Base-by-base conservation (phyloP, 2,329 filamentous ascomycete species). In the Gaeumannomyces tritici region DNA sequence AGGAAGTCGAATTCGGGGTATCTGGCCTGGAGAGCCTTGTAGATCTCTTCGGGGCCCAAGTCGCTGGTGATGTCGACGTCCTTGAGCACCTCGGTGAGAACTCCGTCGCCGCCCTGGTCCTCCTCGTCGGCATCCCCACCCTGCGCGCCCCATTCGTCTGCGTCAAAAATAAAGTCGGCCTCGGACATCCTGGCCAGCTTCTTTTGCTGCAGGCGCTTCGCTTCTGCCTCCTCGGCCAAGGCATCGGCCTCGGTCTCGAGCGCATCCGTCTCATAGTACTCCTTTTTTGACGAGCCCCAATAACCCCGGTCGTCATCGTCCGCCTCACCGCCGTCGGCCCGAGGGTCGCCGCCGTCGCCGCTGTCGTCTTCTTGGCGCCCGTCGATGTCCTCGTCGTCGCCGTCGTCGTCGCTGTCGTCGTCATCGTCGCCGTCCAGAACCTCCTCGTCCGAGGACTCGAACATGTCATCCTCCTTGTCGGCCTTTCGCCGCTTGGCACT, bases 1-100 rank as follows among this genome's bases (percentile, higher is more conserved):
- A 99, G 80, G 63, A 88, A 88, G 65, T 96, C 90, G 67, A 98
- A 95, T 72, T 99, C 95, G 3, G 96, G 95, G 73, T 99, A 97
- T 72, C 91, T 83, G 58, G 86, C 83, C 69, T 88, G 86, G 60
- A 99, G 76, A 21, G 97, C 83, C 70, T 87, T 89, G 66, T 89
- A 77, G 66, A 87, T 84, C 71, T 97, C 93, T 55, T 89, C 87
- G 4, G 84, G 74, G 8, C 82, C 78, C 88, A 96, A 93, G 64
- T 90, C 86, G 27, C 90, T 86, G 15, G 91, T 88, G 63, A 98
- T 87, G 68, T 93, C 88, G 55, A 93, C 66, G 69, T 96, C 89
- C 61, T 91, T 90, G 58, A 98, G 80, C n/a, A 93, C 84, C 72
- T 98, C 91, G 4, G 88, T 95, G 15, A 96, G 85, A n/a, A 88